Evolutionary conservation across 192 early-diverging fungal genomes (phyloP), one percentile per base, ranked within the genome.

Genomic region (Coemansia sp.): DNA sequence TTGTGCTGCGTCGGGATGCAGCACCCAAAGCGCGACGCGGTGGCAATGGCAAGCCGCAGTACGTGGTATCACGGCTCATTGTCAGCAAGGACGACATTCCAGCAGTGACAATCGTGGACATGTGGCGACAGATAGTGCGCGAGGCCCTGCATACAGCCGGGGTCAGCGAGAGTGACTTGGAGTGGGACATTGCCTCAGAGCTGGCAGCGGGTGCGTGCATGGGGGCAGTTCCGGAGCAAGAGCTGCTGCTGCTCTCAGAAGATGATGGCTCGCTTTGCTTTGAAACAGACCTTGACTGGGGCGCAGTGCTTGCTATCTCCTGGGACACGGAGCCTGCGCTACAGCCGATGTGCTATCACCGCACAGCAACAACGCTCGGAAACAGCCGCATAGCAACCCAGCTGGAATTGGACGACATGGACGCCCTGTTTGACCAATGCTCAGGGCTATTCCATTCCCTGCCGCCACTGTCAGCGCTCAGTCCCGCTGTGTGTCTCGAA

Each of bases 381-480:
- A 31, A 14, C 51, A 54, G 51, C 51, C 29, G 17, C 12, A 17
- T 17, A 15, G 51, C 51, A 25, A 54, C 51, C 4, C 27, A 17
- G 51, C 9, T 27, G 1, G 51, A 54, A 6, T 6, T 31, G 7
- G 51, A 54, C 57, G 62, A 69, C 5, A 65, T 66, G 22, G 64
- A 66, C 45, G 37, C 29, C 2, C 29, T 70, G 4, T 35, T 70
- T 35, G 59, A 62, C 39, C 49, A 70, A 25, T 58, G 37, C 59
- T 70, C 74, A 3, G 63, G 70, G 68, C 68, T 70, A 25, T 49
- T 70, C 24, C 29, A 15, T 64, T 75, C 25, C n/a, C n/a, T n/a
- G n/a, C n/a, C n/a, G n/a, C n/a, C 25, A 25, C 22, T 32, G 20
- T 19, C 59, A n/a, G 22, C 45, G 25, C 22, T 59, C 36, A 54